Evolutionary conservation across 306 rosid genomes (phyloP), one percentile per base, ranked within the genome.

Genomic region (Vigna mungo): DNA sequence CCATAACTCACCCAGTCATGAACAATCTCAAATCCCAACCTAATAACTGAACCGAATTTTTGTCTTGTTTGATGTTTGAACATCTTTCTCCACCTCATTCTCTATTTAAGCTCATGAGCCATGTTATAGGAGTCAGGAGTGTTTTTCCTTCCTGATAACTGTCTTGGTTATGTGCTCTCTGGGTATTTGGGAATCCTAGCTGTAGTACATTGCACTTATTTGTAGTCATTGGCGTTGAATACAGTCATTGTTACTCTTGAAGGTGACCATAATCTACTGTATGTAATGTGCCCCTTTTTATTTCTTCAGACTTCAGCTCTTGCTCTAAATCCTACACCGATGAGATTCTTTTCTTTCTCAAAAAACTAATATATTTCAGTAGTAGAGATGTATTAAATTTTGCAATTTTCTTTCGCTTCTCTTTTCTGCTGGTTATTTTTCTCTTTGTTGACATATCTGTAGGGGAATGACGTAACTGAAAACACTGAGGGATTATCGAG

Each of bases 401-500:
- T 21, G 78, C 55, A 71, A 43, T 53, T 56, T 71, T 49, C 64
- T 64, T 75, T 43, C 54, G 0, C 21, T 37, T 63, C 62, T 44
- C 60, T 59, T 20, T 76, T 64, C 17, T 78, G 78, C 25, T 81
- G 46, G 55, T 81, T 67, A 46, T 72, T 47, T 6, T 68, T 74
- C 78, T 76, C 78, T 76, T 78, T 71, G 36, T 63, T 55, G 49
- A 52, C 77, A 64, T 77, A 74, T 86, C 66, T 80, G 23, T 76
- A 89, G 99, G 94, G 77, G 27, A 74, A 74, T 66, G 91, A 78
- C 61, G 82, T 21, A 72, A 72, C 93, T 76, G 93, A 88, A 72
- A 84, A 83, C 75, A 87, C 87, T 4, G 96, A 88, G 78, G 94
- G 89, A 75, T 87, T 96, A 78, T 89, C 99, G 54, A 91, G 65